Base-by-base conservation (phyloP, 805 yeast genomes). In the Kregervanrija pseudodelftensis region DNA sequence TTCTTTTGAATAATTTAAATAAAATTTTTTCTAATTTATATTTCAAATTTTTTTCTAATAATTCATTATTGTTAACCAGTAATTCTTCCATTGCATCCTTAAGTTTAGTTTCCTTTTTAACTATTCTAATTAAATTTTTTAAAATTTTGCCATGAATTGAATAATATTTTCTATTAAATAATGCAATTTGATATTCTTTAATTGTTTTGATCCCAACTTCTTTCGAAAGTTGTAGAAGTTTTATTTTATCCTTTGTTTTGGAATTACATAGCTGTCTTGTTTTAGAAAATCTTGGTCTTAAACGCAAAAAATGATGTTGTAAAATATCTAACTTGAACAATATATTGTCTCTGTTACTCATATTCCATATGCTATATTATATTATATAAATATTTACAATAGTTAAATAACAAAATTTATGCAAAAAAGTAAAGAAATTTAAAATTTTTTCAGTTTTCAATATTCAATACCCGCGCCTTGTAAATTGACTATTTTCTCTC, bases 251-350 rank as follows among this genome's bases (percentile, higher is more conserved):
- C 31, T 54, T 49, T 31, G 52, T 69, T 51, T 72, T 72, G 1
- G 82, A 74, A 33, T 60, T 58, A 35, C 73, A 58, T 41, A 76
- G 60, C 51, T 64, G 68, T 49, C 65, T 72, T 3, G 84, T 78
- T 40, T 69, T 68, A 1, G 70, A 64, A 55, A 67, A 77, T 46
- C 85, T 63, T 1, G 81, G 74, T 1, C 78, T 74, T 22, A 64
- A 52, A 5, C 64, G 56, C 30, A 68, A 56, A 60, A 66, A 77
- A 53, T 73, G 72, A 34, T 69, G 66, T 52, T 80, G 84, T 33
- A 80, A 60, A 22, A 79, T 58, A 54, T 80, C 86, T 38, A 80
- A 61, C 52, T 72, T 73, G 77, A 81, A 77, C 37, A 71, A 49
- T 33, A 61, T 59, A 47, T 70, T 73, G 43, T 69, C 70, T 51